phyloP scores from a whole-genome alignment of 2,329 filamentous ascomycete genomes.

The Pezizomycotina sp. region DNA sequence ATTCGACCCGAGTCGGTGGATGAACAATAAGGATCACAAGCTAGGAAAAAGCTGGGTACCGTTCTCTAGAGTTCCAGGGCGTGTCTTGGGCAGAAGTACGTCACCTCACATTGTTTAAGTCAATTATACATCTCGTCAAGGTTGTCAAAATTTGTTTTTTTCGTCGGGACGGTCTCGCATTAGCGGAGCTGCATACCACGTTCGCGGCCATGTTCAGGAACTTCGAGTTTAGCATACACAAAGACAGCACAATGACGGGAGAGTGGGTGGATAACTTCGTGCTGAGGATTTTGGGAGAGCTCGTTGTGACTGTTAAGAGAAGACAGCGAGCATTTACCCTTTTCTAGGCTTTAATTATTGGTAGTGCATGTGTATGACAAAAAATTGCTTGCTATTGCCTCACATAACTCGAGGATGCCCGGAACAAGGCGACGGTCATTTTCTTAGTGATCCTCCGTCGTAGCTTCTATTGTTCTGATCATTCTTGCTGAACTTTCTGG shows the following conservation, averaged over 20 bases:
- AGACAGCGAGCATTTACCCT: no score
- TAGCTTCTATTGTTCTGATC: no score
- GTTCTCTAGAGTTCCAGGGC: conserved; percentile 22
- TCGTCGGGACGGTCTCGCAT: conserved; percentile 23
- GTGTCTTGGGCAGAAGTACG: conserved; percentile 29
- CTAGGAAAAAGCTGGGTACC: conserved; percentile 17
- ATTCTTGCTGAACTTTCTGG: no score
- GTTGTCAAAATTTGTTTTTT: neutral
- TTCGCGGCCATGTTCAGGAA: conserved; percentile 27
- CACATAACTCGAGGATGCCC: no score
- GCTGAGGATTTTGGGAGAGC: conserved; percentile 11
- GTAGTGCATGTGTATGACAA: no score
- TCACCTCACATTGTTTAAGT: no score
- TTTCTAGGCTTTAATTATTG: no score
- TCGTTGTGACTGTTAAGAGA: no score
- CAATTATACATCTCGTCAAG: neutral
- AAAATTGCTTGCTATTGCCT: no score
- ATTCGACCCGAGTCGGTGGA: conserved; percentile 11
- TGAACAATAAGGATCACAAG: conserved; percentile 17
- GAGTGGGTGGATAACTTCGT: conserved; percentile 17
- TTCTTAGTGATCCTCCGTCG: no score
- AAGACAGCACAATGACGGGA: conserved; percentile 5
- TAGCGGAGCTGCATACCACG: conserved; percentile 27
- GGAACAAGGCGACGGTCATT: no score
- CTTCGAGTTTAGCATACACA: conserved; percentile 26